phyloP scores from a whole-genome alignment of 805 yeast genomes.

The Nakazawaea populi region DNA sequence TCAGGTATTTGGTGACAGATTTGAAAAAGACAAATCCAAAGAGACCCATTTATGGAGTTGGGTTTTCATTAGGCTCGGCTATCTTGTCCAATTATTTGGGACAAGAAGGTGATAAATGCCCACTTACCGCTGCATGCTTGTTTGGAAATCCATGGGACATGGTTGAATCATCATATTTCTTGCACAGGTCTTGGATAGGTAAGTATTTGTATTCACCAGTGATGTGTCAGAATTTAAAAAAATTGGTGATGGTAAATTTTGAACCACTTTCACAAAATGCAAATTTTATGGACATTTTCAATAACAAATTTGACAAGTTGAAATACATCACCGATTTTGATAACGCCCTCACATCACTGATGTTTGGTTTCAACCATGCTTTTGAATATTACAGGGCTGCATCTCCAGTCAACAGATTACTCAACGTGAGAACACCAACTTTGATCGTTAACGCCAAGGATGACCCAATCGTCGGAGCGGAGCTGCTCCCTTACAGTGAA shows the following conservation, averaged over 20 bases:
- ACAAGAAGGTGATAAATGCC: conserved; percentile 44
- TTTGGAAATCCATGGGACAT: conserved; percentile 77
- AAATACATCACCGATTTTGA: conserved; percentile 54
- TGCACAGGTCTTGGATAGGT: conserved; percentile 39
- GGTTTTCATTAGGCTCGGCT: conserved; percentile 77
- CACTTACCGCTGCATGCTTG: conserved; percentile 49
- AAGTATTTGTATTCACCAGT: conserved; percentile 40
- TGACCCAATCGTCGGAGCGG: conserved; percentile 65
- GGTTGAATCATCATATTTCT: conserved; percentile 35
- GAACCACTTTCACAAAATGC: conserved; percentile 28
- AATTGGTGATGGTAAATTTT: conserved; percentile 36
- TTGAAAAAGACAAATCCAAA: conserved; percentile 49
- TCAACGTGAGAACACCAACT: conserved; percentile 54
- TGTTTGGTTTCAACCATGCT: conserved; percentile 61
- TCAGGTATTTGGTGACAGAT: conserved; percentile 48
- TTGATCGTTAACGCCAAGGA: conserved; percentile 60
- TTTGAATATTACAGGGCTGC: conserved; percentile 61
- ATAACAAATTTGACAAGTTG: conserved; percentile 18
- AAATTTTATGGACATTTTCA: conserved; percentile 16
- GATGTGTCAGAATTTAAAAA: conserved; percentile 41
- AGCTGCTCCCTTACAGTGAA: conserved; percentile 45
- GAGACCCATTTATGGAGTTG: conserved; percentile 63
- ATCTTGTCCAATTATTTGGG: conserved; percentile 70
- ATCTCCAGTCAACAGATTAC: conserved; percentile 48
- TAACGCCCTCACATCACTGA: conserved; percentile 53